These are phyloP conservation scores for Penicillium riverlandense DNA, from an alignment of 495 filamentous ascomycete species.

Conservation along the genomic window DNA sequence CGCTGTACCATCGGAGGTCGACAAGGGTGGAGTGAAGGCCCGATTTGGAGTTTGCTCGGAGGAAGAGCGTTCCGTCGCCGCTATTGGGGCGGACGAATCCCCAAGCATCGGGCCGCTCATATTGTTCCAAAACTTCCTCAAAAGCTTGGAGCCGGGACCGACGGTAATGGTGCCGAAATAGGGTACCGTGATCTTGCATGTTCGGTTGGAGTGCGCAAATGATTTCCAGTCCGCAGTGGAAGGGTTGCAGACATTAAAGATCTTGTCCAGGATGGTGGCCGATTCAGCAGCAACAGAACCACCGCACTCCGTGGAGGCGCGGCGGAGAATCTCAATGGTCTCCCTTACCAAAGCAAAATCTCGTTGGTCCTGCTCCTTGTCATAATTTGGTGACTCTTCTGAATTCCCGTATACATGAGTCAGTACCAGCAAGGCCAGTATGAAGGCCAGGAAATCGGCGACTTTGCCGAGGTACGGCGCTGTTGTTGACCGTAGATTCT, in stretches of 20 bases:
- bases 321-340: conserved; percentile 32
- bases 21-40: conserved; percentile 22
- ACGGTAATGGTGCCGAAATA: conserved; percentile 39
- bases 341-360: conserved; percentile 41
- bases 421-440: conserved; percentile 39
- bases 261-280: conserved; percentile 34
- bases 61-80: not conserved
- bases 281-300: conserved; percentile 44
- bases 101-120: too few species aligned
- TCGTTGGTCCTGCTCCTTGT: conserved; percentile 26
- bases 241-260: conserved; percentile 8
- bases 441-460: conserved; percentile 50
- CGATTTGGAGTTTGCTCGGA: conserved; percentile 5
- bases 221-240: not conserved
- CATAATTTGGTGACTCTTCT: conserved; percentile 14
- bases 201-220: not conserved
- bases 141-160: conserved; percentile 23
- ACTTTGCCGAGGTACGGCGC: conserved; percentile 43
- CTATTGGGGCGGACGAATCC: not conserved
- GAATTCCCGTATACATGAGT: conserved; percentile 39
- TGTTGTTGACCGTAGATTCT: conserved; percentile 27
- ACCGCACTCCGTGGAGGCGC: conserved; percentile 30
- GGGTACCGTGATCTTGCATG: conserved; percentile 33
- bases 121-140: not conserved
- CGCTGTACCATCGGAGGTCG: conserved; percentile 7